phyloP scores from a whole-genome alignment of 1,284 basidiomycete genomes.

The Taiwanofungus camphoratus region DNA sequence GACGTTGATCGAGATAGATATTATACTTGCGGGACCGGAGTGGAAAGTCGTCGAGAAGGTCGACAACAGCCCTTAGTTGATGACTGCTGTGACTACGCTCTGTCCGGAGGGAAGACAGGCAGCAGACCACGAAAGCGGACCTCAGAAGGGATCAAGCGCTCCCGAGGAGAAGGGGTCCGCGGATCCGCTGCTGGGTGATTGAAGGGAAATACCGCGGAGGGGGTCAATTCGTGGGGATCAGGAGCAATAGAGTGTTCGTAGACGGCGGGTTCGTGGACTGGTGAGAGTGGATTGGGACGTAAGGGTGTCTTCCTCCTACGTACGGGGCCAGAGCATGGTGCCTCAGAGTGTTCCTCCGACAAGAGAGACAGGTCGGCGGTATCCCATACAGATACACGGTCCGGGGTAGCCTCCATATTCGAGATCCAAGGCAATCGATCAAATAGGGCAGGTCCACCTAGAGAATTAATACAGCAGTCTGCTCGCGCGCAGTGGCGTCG shows the following conservation, averaged over 20 bases:
- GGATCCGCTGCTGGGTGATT: slow-evolving; percentile 13
- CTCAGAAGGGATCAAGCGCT: slow-evolving; percentile 17
- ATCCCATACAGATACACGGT: slow-evolving; percentile 21
- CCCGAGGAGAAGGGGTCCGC: slow-evolving; percentile 23
- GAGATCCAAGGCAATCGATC: slow-evolving; percentile 30
- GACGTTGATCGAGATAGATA: not conserved
- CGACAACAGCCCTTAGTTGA: too few species aligned
- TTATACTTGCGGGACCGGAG: not conserved
- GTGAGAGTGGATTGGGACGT: slow-evolving; percentile 17
- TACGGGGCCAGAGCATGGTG: slow-evolving; percentile 22
- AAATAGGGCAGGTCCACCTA: slow-evolving; percentile 19
- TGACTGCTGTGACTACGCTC: slow-evolving; percentile 10
- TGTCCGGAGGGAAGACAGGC: slow-evolving; percentile 19
- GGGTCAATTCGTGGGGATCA: slow-evolving; percentile 6
- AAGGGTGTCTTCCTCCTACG: slow-evolving; percentile 25
- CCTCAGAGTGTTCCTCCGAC: slow-evolving; percentile 9
- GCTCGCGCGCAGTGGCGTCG: slow-evolving; percentile 23
- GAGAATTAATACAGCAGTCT: slow-evolving; percentile 23
- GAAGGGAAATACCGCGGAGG: slow-evolving; percentile 11
- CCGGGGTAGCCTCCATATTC: slow-evolving; percentile 21
- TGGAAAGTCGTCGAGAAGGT: too few species aligned
- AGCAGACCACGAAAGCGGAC: slow-evolving; percentile 21
- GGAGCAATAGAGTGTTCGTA: slow-evolving; percentile 3
- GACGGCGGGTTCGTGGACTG: slow-evolving; percentile 5
- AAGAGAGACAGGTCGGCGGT: slow-evolving; percentile 28